Evolutionary conservation across 257 asterid genomes (phyloP).

Genomic region (Fraxinus pennsylvanica): DNA sequence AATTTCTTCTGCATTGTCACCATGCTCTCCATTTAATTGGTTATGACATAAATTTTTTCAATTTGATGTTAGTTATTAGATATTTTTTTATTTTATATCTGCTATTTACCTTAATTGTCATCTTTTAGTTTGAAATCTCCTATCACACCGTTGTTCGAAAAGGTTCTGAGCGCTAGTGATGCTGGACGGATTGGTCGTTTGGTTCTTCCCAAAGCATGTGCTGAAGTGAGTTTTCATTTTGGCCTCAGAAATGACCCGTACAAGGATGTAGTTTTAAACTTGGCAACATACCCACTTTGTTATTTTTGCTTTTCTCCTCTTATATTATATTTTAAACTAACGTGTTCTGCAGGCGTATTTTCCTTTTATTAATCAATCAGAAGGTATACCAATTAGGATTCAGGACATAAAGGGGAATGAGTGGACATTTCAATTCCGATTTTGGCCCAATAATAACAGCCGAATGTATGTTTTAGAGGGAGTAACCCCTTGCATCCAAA

Average conservation of each 20-base stretch:
- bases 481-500: conserved; percentile 98
- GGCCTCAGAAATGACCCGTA: neutral
- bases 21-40: neutral
- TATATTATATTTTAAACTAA: conserved; percentile 2
- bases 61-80: conserved; percentile 6
- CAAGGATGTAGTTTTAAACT: neutral
- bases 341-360: conserved; percentile 74
- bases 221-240: conserved; percentile 68
- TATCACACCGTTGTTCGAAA: conserved; percentile 86
- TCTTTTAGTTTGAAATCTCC: conserved; percentile 69
- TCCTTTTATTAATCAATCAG: conserved; percentile 88
- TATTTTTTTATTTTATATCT: conserved; percentile 4
- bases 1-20: neutral
- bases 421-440: conserved; percentile 97
- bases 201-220: conserved; percentile 99
- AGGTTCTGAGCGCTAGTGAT: conserved; percentile 96
- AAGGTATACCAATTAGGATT: conserved; percentile 86
- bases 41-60: neutral
- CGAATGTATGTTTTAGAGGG: conserved; percentile 99
- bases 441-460: conserved; percentile 99
- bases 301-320: neutral
- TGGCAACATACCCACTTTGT: neutral
- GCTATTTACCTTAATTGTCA: conserved; percentile 48
- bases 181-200: conserved; percentile 99
- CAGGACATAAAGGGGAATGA: conserved; percentile 96